phyloP scores from a whole-genome alignment of 2,329 filamentous ascomycete genomes.

The Madurella fahalii region DNA sequence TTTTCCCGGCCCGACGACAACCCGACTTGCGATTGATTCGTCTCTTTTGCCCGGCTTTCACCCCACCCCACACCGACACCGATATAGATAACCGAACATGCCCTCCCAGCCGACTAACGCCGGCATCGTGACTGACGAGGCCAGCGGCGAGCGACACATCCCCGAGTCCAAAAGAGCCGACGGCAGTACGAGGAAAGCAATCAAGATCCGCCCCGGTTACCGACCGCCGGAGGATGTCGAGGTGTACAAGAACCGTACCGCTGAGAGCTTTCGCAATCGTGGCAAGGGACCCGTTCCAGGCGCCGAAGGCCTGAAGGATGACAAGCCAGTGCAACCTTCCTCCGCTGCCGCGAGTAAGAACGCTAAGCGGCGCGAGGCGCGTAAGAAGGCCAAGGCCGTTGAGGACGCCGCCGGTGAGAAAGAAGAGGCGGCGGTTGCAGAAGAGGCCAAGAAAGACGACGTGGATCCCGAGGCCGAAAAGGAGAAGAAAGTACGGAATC shows the following conservation, averaged over 20 bases:
- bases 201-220: conserved; percentile 90
- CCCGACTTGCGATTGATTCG: background rate
- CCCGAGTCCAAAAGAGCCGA: conserved; percentile 83
- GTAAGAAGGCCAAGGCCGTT: conserved; percentile 50
- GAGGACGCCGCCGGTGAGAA: conserved; percentile 62
- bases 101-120: conserved; percentile 54
- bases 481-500: conserved; percentile 87
- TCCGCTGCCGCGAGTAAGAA: conserved; percentile 72
- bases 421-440: conserved; percentile 34
- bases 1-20: too few relatives aligned
- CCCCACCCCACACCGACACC: background rate
- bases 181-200: conserved; percentile 88
- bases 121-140: conserved; percentile 72
- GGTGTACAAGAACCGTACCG: conserved; percentile 89
- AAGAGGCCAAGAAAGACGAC: conserved; percentile 38
- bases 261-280: conserved; percentile 77
- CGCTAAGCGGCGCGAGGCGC: conserved; percentile 64
- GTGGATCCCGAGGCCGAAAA: conserved; percentile 70
- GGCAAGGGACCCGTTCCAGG: conserved; percentile 70
- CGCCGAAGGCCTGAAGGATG: conserved; percentile 55
- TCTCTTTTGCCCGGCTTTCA: background rate
- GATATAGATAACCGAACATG: conserved; percentile 32
- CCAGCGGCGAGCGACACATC: conserved; percentile 79
- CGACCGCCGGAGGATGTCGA: conserved; percentile 92
- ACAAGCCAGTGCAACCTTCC: conserved; percentile 36